Conservation (phyloP, 495 filamentous ascomycete species). For the Aspergillus bridgeri region DNA sequence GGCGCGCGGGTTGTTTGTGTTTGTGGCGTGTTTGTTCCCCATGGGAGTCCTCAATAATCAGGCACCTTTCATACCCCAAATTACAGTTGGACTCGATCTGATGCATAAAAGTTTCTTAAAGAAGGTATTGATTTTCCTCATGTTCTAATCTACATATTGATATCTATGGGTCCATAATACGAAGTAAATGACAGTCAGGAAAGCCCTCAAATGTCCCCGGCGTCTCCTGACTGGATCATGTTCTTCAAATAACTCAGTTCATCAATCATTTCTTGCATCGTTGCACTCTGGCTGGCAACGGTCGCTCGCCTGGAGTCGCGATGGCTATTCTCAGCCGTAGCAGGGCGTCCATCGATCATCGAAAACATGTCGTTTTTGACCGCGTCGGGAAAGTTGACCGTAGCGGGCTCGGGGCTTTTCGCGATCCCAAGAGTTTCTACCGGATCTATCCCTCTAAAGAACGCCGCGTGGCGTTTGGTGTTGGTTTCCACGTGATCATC, state of each 20-base stretch:
- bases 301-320: conserved; percentile 18
- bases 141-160: not conserved
- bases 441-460: conserved; percentile 36
- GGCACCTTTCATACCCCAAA: too few relatives aligned
- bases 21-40: too few relatives aligned
- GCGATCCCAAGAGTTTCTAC: conserved; percentile 30
- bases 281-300: conserved; percentile 28
- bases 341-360: conserved; percentile 4
- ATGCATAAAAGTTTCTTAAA: too few relatives aligned
- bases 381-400: conserved; percentile 24
- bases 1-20: conserved; percentile 25
- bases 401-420: conserved; percentile 24
- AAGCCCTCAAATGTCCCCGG: conserved; percentile 12
- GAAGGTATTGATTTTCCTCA: too few relatives aligned
- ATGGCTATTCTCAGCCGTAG: conserved; percentile 15
- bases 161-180: not conserved
- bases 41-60: not conserved
- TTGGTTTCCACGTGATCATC: conserved; percentile 40
- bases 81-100: too few relatives aligned
- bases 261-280: conserved; percentile 49
- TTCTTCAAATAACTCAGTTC: conserved; percentile 51
- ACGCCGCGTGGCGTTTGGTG: conserved; percentile 45
- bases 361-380: conserved; percentile 11
- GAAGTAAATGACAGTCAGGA: not conserved
- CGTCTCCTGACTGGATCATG: conserved; percentile 41